These are phyloP conservation scores for Apiotrichum gamsii DNA, from an alignment of 1,284 basidiomycete genomes.

Conservation along the genomic window DNA sequence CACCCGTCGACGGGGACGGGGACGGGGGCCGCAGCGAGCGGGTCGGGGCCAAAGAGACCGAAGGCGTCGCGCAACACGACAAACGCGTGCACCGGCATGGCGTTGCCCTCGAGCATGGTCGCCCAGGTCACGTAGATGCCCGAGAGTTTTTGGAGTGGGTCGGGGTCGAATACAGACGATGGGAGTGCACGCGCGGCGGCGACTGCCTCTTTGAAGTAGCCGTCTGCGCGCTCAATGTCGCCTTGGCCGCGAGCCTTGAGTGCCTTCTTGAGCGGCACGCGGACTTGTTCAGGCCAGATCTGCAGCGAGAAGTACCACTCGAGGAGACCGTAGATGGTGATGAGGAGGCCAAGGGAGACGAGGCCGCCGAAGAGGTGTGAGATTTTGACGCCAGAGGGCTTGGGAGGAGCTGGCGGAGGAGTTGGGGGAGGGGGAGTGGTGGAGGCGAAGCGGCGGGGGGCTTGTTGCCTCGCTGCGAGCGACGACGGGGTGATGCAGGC, in stretches of 20 bases:
- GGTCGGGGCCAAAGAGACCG: conserved; percentile 28
- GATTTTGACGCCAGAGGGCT: conserved; percentile 18
- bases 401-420: too few species aligned
- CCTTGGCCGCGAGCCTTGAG: conserved; percentile 38
- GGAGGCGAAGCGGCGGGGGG: too few species aligned
- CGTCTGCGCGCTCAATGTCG: conserved; percentile 38
- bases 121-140: conserved; percentile 44
- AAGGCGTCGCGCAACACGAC: conserved; percentile 30
- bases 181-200: conserved; percentile 27
- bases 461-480: too few species aligned
- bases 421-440: too few species aligned
- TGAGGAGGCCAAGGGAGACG: conserved; percentile 38
- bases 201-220: conserved; percentile 38
- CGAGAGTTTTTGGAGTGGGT: conserved; percentile 42
- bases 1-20: conserved; percentile 1
- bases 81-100: conserved; percentile 33
- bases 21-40: conserved; percentile 14
- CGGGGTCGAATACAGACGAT: conserved; percentile 28
- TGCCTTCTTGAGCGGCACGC: conserved; percentile 39
- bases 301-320: conserved; percentile 45
- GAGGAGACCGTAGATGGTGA: conserved; percentile 45
- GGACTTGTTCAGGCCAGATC: conserved; percentile 43
- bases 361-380: conserved; percentile 40
- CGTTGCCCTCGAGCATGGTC: conserved; percentile 34
- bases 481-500: too few species aligned